Evolutionary conservation across 306 rosid genomes (phyloP), one percentile per base, ranked within the genome.

Genomic region (Datisca glomerata): DNA sequence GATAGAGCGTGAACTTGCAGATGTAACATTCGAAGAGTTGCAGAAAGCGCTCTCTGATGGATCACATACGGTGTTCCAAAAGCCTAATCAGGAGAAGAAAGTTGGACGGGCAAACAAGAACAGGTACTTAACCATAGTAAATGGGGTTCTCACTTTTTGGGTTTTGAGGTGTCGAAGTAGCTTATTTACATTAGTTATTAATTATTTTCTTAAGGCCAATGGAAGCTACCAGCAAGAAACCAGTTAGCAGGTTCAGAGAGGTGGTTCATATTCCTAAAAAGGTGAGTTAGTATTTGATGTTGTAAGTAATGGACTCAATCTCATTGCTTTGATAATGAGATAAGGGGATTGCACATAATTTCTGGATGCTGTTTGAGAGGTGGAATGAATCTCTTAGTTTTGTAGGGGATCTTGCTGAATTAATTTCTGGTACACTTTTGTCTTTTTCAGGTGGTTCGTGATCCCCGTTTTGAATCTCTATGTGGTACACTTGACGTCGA

Each of bases 191-290:
- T 57, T 27, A 47, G 12, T 12, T 14, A 13, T 18, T 27, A 17
- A 23, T 50, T 55, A 45, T 60, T 45, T 53, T 59, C 27, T 44
- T 37, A 47, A 89, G 97, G 84, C 97, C 97, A 17, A 77, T 78
- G 89, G 93, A 89, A 62, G 95, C 47, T 43, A 80, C 84, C 55
- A 46, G 93, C 73, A 80, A 65, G 63, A 84, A 79, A 72, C 94
- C 92, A 5, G 84, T 84, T 60, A 45, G 81, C 58, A 56, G 65
- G 47, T 60, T 60, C 28, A 70, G 95, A 68, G 97, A 80, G 37
- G 78, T 77, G 12, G 55, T 83, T 12, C 91, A 80, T 63, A 85
- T 70, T 64, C 78, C 95, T 2, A 89, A 89, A 64, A 80, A 56
- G 72, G 95, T 87, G 32, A 40, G 71, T 56, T 43, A 21, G 3